Evolutionary conservation across 192 early-diverging fungal genomes (phyloP).

Genomic region (Backusella westeae): DNA sequence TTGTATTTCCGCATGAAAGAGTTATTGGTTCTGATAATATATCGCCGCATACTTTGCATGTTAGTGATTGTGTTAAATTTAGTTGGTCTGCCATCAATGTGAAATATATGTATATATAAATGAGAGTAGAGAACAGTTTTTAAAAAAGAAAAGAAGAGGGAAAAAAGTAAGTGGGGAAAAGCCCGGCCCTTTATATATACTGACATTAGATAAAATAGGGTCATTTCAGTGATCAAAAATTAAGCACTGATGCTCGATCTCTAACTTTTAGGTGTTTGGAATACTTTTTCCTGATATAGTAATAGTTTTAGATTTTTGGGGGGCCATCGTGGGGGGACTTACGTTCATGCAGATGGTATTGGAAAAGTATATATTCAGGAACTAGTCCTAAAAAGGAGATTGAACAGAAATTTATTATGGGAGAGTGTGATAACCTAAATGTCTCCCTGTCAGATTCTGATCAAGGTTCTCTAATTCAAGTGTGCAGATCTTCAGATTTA

Average conservation of each 20-base stretch:
- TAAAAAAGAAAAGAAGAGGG: not conserved
- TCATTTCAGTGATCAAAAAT: not conserved
- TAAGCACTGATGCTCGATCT: constrained; percentile 13
- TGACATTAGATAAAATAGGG: not conserved
- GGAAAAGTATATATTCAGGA: not conserved
- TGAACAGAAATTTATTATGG: not conserved
- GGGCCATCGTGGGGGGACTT: not conserved
- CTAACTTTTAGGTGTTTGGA: not conserved
- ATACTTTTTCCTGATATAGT: not conserved
- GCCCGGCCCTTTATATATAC: not conserved
- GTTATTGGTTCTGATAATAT: constrained; percentile 16
- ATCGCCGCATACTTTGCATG: constrained; percentile 16
- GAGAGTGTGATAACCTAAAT: not conserved
- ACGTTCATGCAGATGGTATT: not conserved
- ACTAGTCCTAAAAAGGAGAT: not conserved
- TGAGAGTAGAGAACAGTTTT: not conserved
- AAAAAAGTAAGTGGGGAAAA: not conserved
- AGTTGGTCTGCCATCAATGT: constrained; percentile 4
- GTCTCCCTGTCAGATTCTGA: not conserved
- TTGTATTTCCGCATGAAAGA: constrained; percentile 21
- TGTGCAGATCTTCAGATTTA: not conserved
- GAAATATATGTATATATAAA: not conserved
- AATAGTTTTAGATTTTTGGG: not conserved
- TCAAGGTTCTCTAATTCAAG: not conserved
- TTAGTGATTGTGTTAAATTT: constrained; percentile 16